phyloP scores from a whole-genome alignment of 2,329 filamentous ascomycete genomes.

The Madurella fahalii region DNA sequence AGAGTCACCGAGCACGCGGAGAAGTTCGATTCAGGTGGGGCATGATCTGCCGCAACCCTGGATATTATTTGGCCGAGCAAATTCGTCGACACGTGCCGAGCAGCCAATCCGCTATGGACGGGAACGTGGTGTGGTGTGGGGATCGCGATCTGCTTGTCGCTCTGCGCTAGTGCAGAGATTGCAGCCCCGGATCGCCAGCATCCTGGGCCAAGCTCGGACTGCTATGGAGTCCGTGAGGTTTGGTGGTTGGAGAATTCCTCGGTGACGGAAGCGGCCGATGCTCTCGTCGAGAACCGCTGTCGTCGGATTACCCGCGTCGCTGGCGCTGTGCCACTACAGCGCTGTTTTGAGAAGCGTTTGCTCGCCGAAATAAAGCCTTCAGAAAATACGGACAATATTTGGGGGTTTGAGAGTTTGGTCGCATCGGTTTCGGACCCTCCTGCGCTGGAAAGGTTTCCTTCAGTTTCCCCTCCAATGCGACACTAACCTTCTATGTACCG shows the following conservation, averaged over 20 bases:
- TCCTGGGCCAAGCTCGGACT: too few species aligned
- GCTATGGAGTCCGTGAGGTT: too few species aligned
- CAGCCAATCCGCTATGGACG: slow-evolving; percentile 4
- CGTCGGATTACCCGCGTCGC: neutral
- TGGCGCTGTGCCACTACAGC: neutral
- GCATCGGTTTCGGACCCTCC: too few species aligned
- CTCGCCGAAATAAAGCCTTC: neutral
- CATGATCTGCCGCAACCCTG: slow-evolving; percentile 5
- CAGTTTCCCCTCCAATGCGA: too few species aligned
- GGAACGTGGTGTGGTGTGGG: slow-evolving; percentile 5
- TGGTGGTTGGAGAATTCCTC: too few species aligned
- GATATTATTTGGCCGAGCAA: slow-evolving; percentile 14
- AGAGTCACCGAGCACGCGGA: too few species aligned
- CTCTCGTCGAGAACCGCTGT: neutral
- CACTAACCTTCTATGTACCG: too few species aligned
- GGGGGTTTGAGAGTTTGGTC: too few species aligned
- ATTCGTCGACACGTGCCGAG: slow-evolving; percentile 13
- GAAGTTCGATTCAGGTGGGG: neutral
- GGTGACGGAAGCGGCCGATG: neutral
- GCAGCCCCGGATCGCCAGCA: neutral
- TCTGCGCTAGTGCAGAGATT: slow-evolving; percentile 8
- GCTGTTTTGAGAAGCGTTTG: neutral
- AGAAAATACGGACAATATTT: too few species aligned
- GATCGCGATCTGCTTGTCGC: slow-evolving; percentile 7
- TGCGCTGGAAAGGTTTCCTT: too few species aligned